phyloP scores from a whole-genome alignment of 2,329 filamentous ascomycete species.

The Juglanconis oblonga region DNA sequence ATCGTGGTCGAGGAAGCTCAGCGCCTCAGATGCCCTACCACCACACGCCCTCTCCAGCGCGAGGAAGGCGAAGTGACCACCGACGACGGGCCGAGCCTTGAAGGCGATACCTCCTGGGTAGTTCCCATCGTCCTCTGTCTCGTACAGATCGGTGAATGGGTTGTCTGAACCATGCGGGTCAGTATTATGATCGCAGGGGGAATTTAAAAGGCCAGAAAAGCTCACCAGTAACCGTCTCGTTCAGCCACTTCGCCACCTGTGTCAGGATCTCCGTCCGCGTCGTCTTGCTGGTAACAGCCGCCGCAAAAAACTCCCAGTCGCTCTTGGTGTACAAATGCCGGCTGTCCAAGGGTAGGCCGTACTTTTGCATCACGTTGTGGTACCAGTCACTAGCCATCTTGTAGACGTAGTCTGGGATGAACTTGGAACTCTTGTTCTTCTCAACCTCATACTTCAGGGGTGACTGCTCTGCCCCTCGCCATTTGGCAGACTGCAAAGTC shows the following conservation, averaged over 20 bases:
- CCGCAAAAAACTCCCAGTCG: slow-evolving; percentile 89
- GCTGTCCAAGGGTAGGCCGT: slow-evolving; percentile 78
- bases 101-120: slow-evolving; percentile 69
- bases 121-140: slow-evolving; percentile 72
- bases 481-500: slow-evolving; percentile 5
- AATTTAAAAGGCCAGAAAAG: neutral
- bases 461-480: slow-evolving; percentile 20
- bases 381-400: slow-evolving; percentile 80
- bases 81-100: slow-evolving; percentile 79
- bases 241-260: slow-evolving; percentile 75
- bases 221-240: slow-evolving; percentile 69
- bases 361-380: slow-evolving; percentile 71
- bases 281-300: slow-evolving; percentile 68
- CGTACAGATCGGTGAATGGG: slow-evolving; percentile 78
- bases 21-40: slow-evolving; percentile 59
- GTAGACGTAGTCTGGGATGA: slow-evolving; percentile 76
- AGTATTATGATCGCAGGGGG: slow-evolving; percentile 6
- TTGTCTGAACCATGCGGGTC: slow-evolving; percentile 48
- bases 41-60: slow-evolving; percentile 78
- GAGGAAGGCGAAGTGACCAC: slow-evolving; percentile 82
- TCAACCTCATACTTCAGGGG: slow-evolving; percentile 20
- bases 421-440: slow-evolving; percentile 33
- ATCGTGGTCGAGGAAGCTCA: slow-evolving; percentile 47
- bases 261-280: slow-evolving; percentile 71
- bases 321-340: slow-evolving; percentile 84